These are phyloP conservation scores for Rhodosorus marinus DNA, from an alignment of 23 red algal species.

Conservation along the genomic window DNA sequence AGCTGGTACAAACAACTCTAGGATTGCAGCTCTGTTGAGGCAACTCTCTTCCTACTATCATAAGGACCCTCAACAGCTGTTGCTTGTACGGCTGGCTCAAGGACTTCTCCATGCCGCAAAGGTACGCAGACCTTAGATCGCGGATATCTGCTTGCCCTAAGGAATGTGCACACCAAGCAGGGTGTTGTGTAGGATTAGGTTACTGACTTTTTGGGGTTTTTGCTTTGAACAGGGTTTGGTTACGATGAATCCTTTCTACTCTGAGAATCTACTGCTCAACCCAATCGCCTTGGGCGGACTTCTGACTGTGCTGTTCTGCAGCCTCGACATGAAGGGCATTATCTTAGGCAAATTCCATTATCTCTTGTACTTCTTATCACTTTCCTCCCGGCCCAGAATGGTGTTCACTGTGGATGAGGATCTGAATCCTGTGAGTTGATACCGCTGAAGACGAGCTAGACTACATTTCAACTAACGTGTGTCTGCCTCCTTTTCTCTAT, in stretches of 20 bases:
- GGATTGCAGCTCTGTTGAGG: conserved; percentile 74
- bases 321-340: conserved; percentile 54
- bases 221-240: conserved; percentile 3
- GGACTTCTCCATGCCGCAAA: conserved; percentile 76
- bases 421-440: too few relatives aligned
- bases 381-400: conserved; percentile 67
- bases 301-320: conserved; percentile 62
- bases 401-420: conserved; percentile 83
- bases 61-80: conserved; percentile 56
- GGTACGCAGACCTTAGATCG: too few relatives aligned
- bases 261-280: conserved; percentile 48
- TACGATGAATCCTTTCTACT: conserved; percentile 60
- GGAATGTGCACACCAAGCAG: too few relatives aligned
- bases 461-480: too few relatives aligned
- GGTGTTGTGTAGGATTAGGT: too few relatives aligned
- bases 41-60: conserved; percentile 71
- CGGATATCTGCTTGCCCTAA: too few relatives aligned
- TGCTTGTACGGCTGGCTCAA: conserved; percentile 75
- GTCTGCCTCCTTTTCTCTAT: too few relatives aligned
- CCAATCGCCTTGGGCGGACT: conserved; percentile 48
- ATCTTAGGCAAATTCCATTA: conserved; percentile 89
- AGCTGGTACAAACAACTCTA: conserved; percentile 86
- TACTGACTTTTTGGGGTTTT: background rate
- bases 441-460: too few relatives aligned
- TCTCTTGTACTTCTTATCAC: conserved; percentile 62